These are phyloP conservation scores for Saccharata proteae DNA, from an alignment of 2,329 filamentous ascomycete species.

Conservation along the genomic window DNA sequence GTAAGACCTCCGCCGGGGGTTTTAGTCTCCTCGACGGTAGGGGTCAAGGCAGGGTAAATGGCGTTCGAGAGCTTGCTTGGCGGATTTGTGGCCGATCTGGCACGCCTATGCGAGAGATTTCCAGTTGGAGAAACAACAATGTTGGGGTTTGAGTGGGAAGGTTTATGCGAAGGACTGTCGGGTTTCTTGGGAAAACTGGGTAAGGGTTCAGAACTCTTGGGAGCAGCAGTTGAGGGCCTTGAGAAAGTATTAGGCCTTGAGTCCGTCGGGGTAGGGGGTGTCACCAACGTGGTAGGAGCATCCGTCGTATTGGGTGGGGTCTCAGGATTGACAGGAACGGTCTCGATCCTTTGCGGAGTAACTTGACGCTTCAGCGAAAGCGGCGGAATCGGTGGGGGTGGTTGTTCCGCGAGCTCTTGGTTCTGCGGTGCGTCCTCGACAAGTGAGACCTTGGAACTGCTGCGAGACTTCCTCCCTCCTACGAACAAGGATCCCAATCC, in stretches of 20 bases:
- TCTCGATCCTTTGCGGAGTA: conserved; percentile 16
- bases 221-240: conserved; percentile 1
- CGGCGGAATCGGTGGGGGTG: too few species aligned
- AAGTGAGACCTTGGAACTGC: conserved; percentile 9
- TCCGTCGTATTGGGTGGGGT: conserved; percentile 29
- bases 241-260: conserved; percentile 11
- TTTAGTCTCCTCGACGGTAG: conserved; percentile 60
- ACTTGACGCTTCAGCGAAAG: conserved; percentile 8
- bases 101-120: conserved; percentile 62
- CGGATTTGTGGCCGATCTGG: conserved; percentile 42
- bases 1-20: conserved; percentile 43
- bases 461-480: conserved; percentile 18
- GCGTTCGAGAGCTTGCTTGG: conserved; percentile 83
- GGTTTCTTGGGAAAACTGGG: conserved; percentile 14
- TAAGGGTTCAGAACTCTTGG: conserved; percentile 3
- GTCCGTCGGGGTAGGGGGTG: conserved; percentile 51
- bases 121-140: conserved; percentile 51
- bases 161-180: conserved; percentile 14
- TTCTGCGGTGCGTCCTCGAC: conserved; percentile 7
- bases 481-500: conserved; percentile 32
- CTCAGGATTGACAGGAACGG: conserved; percentile 28
- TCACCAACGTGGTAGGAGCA: conserved; percentile 46
- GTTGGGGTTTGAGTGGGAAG: conserved; percentile 30
- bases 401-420: conserved; percentile 1
- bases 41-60: conserved; percentile 54